Conservation (phyloP, 1,284 basidiomycete species). For the Inonotus obliquus region DNA sequence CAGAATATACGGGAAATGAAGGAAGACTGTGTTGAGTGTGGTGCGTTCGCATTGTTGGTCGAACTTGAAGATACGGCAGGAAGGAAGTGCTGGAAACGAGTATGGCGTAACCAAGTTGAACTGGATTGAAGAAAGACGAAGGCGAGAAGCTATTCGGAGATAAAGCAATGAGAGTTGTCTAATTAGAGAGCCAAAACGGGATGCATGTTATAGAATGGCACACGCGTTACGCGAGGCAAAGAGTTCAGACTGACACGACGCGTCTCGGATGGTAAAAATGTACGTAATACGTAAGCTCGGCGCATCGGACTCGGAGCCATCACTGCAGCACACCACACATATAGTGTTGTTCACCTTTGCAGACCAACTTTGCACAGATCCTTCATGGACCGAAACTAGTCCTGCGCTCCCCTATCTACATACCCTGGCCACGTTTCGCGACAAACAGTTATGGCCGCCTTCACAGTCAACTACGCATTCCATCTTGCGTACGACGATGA, state of each 20-base stretch:
- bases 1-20: slow-evolving; percentile 83
- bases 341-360: not conserved
- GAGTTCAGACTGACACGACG: not conserved
- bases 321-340: not conserved
- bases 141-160: not conserved
- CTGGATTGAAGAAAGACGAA: not conserved
- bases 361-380: not conserved
- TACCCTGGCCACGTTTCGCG: not conserved
- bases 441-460: not conserved
- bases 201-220: not conserved
- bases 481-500: not conserved
- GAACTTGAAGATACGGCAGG: not conserved
- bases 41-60: slow-evolving; percentile 61
- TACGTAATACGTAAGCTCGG: not conserved
- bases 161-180: not conserved
- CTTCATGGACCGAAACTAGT: not conserved
- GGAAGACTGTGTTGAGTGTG: slow-evolving; percentile 75
- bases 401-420: not conserved
- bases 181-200: not conserved
- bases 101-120: not conserved
- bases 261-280: not conserved
- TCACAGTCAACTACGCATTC: not conserved
- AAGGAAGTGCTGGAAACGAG: not conserved
- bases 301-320: not conserved
- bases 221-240: too few species aligned